Evolutionary conservation across 2,329 filamentous ascomycete species (phyloP).

Genomic region (Lecanicillium sp.): DNA sequence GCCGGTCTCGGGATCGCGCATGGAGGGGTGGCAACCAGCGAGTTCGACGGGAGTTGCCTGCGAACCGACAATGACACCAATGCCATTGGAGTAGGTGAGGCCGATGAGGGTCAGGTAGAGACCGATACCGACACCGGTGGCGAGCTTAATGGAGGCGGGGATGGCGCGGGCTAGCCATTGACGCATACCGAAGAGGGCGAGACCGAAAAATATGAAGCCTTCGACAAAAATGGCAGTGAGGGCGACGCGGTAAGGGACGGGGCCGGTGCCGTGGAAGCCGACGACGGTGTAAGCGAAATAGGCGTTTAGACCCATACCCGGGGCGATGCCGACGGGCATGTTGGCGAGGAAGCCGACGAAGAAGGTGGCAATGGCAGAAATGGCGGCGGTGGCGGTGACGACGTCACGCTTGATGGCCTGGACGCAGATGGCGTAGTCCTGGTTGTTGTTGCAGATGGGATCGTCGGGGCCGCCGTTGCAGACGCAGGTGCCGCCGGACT

Average conservation of each 20-base stretch:
- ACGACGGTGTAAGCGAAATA: conserved; percentile 78
- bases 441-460: conserved; percentile 45
- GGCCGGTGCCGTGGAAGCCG: conserved; percentile 66
- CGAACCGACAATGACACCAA: conserved; percentile 70
- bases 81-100: conserved; percentile 74
- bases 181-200: conserved; percentile 74
- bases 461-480: conserved; percentile 51
- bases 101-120: conserved; percentile 74
- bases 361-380: conserved; percentile 72
- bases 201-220: conserved; percentile 75
- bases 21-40: conserved; percentile 58
- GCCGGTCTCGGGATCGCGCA: conserved; percentile 36
- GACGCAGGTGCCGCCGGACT: conserved; percentile 70
- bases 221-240: conserved; percentile 85
- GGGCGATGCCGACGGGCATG: conserved; percentile 41
- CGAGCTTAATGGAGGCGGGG: conserved; percentile 78
- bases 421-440: conserved; percentile 58
- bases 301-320: conserved; percentile 63
- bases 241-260: conserved; percentile 68
- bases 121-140: conserved; percentile 79
- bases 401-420: conserved; percentile 66
- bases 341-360: conserved; percentile 80
- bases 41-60: conserved; percentile 63
- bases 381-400: conserved; percentile 79
- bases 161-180: conserved; percentile 85